Conservation (phyloP, 192 early-diverging fungal genomes). For the Linnemannia hyalina region DNA sequence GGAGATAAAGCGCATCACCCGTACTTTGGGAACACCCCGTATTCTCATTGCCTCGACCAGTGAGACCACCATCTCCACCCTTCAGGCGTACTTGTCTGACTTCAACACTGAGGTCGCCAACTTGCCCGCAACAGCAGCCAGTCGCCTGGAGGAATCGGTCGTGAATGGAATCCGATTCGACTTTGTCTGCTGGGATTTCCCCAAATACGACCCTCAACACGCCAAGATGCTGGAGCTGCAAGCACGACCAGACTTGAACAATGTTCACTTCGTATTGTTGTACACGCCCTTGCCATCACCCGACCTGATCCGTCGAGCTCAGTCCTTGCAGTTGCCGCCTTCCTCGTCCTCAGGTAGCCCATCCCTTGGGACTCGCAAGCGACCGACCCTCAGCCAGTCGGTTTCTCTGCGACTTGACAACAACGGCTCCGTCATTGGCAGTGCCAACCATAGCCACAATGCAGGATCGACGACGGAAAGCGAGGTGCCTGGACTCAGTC, state of each 20-base stretch:
- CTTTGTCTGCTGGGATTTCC: slow-evolving; percentile 58
- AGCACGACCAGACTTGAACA: slow-evolving; percentile 29
- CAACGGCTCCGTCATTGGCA: background rate
- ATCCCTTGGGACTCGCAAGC: slow-evolving; percentile 10
- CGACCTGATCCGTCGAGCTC: slow-evolving; percentile 38
- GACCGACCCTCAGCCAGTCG: slow-evolving; percentile 35
- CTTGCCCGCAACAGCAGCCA: slow-evolving; percentile 32
- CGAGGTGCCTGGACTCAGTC: slow-evolving; percentile 40
- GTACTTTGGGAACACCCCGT: slow-evolving; percentile 42
- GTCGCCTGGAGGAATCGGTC: slow-evolving; percentile 53
- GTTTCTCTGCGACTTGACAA: slow-evolving; percentile 29
- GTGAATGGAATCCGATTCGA: slow-evolving; percentile 50
- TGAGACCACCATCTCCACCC: slow-evolving; percentile 35
- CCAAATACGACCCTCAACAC: slow-evolving; percentile 42
- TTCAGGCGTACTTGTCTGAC: slow-evolving; percentile 35
- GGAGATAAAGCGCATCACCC: slow-evolving; percentile 54
- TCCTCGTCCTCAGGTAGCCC: slow-evolving; percentile 13
- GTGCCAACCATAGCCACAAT: background rate
- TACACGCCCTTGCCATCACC: slow-evolving; percentile 27
- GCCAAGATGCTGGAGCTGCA: slow-evolving; percentile 42
- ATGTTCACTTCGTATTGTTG: slow-evolving; percentile 49
- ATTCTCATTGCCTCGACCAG: slow-evolving; percentile 54
- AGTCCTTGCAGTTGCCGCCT: slow-evolving; percentile 41
- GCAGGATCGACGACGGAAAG: background rate
- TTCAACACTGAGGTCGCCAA: slow-evolving; percentile 52